A percentile compares a stretch with the other conserved stretches of the same genome.
Conservation (phyloP, 176 grass and related monocot genomes). For the Oryza meyeriana region DNA sequence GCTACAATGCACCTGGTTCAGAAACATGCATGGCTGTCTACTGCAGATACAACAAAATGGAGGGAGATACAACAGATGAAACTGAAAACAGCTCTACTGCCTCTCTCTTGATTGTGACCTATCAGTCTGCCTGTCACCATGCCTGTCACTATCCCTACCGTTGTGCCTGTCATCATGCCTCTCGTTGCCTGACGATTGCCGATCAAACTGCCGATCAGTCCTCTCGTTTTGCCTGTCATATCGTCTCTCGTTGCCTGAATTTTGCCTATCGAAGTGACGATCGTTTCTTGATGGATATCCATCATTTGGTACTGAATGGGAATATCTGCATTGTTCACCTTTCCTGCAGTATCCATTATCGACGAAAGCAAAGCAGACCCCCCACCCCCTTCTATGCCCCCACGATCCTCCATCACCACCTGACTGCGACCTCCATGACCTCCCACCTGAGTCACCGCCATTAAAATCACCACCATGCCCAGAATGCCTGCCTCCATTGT, state of each 20-base stretch:
- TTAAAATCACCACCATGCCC: constrained; percentile 31
- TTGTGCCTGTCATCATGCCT: constrained; percentile 26
- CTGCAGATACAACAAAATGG: constrained; percentile 55
- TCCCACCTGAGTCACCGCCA: constrained; percentile 33
- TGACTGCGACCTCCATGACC: constrained; percentile 34
- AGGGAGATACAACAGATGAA: constrained; percentile 12
- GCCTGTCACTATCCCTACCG: constrained; percentile 5
- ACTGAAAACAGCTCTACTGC: constrained; percentile 13
- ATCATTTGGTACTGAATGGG: constrained; percentile 30
- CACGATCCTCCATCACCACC: constrained; percentile 45
- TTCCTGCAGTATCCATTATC: constrained; percentile 42
- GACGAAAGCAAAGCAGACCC: constrained; percentile 30
- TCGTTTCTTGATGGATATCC: constrained; percentile 28
- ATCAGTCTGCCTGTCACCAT: constrained; percentile 27
- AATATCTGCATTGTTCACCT: constrained; percentile 33
- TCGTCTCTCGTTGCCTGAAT: constrained; percentile 23
- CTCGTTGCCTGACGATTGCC: constrained; percentile 38
- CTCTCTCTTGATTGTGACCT: constrained; percentile 46
- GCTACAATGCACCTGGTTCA: constrained; percentile 19
- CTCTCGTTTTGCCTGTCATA: constrained; percentile 33
- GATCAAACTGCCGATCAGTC: constrained; percentile 38
- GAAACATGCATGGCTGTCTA: constrained; percentile 30
- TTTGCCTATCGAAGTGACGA: constrained; percentile 31
- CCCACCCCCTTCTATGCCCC: not conserved
- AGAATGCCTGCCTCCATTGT: constrained; percentile 38